Percentiles rank a stretch among this genome's conserved stretches.
phyloP scores from a whole-genome alignment of 305 asterid genomes.

The Striga hermonthica region DNA sequence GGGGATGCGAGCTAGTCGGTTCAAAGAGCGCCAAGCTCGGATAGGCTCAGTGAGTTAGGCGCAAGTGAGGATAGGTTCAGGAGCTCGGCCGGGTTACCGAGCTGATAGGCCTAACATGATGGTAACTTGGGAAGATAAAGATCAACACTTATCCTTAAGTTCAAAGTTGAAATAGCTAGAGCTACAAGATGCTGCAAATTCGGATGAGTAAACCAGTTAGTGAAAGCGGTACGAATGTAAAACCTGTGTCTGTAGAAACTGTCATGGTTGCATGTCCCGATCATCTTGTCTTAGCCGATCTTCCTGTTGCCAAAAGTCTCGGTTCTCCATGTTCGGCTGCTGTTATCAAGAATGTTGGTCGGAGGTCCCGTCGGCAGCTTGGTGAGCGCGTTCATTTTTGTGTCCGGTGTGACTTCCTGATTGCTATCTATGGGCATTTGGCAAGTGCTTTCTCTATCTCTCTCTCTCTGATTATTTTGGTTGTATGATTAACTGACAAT shows the following conservation, averaged over 20 bases:
- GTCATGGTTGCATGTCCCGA: constrained; percentile 91
- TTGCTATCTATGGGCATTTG: constrained; percentile 83
- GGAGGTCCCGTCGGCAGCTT: constrained; percentile 88
- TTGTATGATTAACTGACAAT: no score
- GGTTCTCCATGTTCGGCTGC: constrained; percentile 57
- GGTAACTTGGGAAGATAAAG: constrained; percentile 17
- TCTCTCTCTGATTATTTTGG: neutral
- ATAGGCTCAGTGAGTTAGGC: no score
- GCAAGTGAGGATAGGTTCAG: no score
- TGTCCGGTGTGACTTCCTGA: constrained; percentile 76
- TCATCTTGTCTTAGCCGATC: constrained; percentile 87
- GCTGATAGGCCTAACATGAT: no score
- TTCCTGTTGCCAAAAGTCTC: constrained; percentile 87
- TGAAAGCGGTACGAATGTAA: constrained; percentile 57
- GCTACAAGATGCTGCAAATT: constrained; percentile 70
- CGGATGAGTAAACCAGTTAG: constrained; percentile 77
- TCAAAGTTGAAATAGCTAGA: constrained; percentile 6
- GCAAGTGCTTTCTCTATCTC: constrained; percentile 45
- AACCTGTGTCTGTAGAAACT: constrained; percentile 49
- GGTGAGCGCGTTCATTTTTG: constrained; percentile 92
- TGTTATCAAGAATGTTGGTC: constrained; percentile 62
- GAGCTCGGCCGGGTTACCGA: no score
- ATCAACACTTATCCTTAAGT: constrained; percentile 23
- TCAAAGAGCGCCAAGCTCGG: no score
- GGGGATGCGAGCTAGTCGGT: no score